Percentiles rank a stretch among this genome's conserved stretches.
These are phyloP conservation scores for Penicillium crustosum DNA, from an alignment of 2,329 filamentous ascomycete species.

Conservation along the genomic window DNA sequence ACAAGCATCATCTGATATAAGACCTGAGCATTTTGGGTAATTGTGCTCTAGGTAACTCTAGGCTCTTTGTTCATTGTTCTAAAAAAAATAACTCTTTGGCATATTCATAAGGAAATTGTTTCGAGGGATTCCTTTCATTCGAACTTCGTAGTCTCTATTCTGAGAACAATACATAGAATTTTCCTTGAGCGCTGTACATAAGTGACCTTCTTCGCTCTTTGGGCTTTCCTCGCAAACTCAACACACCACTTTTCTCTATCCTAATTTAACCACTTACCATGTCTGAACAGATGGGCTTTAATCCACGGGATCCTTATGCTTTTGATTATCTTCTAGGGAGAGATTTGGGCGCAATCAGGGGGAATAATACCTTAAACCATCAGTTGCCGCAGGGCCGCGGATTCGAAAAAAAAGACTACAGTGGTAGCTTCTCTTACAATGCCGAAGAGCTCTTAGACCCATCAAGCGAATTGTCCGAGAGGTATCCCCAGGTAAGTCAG, in stretches of 20 bases:
- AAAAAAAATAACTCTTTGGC: background rate
- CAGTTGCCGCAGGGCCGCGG: background rate
- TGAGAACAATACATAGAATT: background rate
- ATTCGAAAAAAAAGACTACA: background rate
- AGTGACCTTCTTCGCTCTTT: background rate
- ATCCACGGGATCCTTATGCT: background rate
- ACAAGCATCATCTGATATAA: too few relatives aligned
- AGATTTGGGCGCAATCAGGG: slow-evolving; percentile 1
- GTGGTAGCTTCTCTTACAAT: background rate
- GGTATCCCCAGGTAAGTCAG: slow-evolving; percentile 15
- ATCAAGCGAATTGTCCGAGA: slow-evolving; percentile 3
- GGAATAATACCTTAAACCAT: background rate
- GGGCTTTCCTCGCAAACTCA: background rate
- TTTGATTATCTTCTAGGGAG: background rate
- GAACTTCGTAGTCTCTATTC: background rate
- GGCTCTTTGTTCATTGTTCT: background rate
- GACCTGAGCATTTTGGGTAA: too few relatives aligned
- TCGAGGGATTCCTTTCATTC: background rate
- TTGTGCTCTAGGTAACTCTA: background rate
- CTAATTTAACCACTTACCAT: background rate
- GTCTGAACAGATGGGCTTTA: background rate
- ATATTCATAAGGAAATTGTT: background rate
- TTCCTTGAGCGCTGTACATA: background rate
- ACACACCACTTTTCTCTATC: background rate
- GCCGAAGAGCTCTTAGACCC: slow-evolving; percentile 13